phyloP scores from a whole-genome alignment of 1,139 yeast species.

The Candida mesenterica region DNA sequence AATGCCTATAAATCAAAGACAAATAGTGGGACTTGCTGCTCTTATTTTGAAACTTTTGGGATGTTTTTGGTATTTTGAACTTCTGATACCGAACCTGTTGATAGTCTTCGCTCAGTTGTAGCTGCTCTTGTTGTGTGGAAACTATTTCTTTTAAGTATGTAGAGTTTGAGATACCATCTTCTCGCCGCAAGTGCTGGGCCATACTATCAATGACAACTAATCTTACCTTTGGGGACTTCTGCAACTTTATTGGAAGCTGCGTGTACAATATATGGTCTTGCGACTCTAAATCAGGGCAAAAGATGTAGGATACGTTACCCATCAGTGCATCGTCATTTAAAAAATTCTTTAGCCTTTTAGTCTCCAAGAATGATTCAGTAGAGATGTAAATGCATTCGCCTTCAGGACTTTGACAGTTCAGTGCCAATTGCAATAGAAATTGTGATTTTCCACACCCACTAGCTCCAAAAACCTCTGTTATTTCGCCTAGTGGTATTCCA shows the following conservation, averaged over 20 bases:
- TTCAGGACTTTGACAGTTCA: conserved; percentile 46
- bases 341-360: conserved; percentile 50
- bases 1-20: conserved; percentile 43
- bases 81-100: conserved; percentile 23
- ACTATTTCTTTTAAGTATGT: conserved; percentile 25
- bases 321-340: conserved; percentile 30
- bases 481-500: conserved; percentile 63
- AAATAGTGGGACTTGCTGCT: conserved; percentile 43
- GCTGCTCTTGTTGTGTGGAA: conserved; percentile 21
- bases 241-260: conserved; percentile 62
- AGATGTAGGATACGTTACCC: conserved; percentile 57
- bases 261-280: conserved; percentile 73
- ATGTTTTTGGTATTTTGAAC: conserved; percentile 27
- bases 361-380: conserved; percentile 73
- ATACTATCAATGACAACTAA: conserved; percentile 74
- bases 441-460: conserved; percentile 88
- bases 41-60: conserved; percentile 30
- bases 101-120: conserved; percentile 18
- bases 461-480: conserved; percentile 82
- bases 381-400: conserved; percentile 61
- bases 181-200: conserved; percentile 81
- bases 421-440: conserved; percentile 60
- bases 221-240: conserved; percentile 38
- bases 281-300: conserved; percentile 65
- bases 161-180: conserved; percentile 41